Evolutionary conservation across 2,329 filamentous ascomycete genomes (phyloP).

Genomic region (Colletotrichum graminicola): DNA sequence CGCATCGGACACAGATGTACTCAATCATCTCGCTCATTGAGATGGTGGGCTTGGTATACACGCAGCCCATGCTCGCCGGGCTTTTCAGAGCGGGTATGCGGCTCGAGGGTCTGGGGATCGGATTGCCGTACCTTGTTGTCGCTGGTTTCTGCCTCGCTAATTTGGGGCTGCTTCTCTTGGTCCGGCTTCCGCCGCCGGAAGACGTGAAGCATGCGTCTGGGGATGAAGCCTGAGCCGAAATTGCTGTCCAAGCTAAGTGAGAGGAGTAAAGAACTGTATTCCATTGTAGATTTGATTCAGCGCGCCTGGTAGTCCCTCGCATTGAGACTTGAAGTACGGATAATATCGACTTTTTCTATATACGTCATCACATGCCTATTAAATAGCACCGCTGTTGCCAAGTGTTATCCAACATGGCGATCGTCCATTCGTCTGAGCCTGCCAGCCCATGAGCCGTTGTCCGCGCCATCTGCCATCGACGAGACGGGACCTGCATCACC

Average conservation of each 20-base stretch:
- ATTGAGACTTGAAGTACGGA: background rate
- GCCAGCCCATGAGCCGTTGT: background rate
- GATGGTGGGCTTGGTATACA: constrained; percentile 45
- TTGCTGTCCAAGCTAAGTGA: background rate
- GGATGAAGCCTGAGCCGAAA: constrained; percentile 3
- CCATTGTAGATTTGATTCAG: background rate
- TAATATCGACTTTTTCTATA: background rate
- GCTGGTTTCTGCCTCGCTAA: constrained; percentile 37
- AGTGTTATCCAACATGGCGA: background rate
- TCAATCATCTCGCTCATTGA: constrained; percentile 46
- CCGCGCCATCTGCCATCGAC: background rate
- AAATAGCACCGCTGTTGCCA: background rate
- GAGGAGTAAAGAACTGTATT: background rate
- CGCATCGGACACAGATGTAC: constrained; percentile 49
- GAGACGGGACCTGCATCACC: background rate
- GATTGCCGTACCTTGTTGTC: constrained; percentile 50
- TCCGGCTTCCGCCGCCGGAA: constrained; percentile 29
- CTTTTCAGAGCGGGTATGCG: constrained; percentile 49
- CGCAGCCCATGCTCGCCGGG: constrained; percentile 47
- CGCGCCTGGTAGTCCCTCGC: background rate
- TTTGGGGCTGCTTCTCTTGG: constrained; percentile 23
- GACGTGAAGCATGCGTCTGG: constrained; percentile 7
- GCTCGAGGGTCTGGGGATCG: constrained; percentile 47
- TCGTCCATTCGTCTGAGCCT: background rate
- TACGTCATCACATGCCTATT: no score